These are phyloP conservation scores for Pestalotiopsis sp. DNA, from an alignment of 2,329 filamentous ascomycete genomes.

Conservation along the genomic window DNA sequence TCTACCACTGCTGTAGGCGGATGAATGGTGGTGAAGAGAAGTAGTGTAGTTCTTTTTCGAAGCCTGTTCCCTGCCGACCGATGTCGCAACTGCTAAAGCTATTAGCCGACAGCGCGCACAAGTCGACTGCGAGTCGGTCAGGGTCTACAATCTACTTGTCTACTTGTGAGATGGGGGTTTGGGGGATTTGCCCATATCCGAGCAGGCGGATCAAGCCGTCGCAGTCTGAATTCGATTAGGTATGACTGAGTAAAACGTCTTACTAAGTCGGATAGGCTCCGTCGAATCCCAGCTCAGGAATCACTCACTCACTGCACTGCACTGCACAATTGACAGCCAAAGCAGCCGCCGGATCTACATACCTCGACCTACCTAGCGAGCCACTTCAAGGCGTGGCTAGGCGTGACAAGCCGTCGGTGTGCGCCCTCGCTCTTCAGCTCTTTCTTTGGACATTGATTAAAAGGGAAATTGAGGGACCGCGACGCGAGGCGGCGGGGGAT, in stretches of 20 bases:
- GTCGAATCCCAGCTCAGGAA: not conserved
- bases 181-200: not conserved
- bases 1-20: not conserved
- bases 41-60: not conserved
- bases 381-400: not conserved
- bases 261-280: not conserved
- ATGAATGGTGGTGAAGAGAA: not conserved
- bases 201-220: not conserved
- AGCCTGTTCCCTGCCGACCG: constrained; percentile 5
- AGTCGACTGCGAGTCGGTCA: not conserved
- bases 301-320: not conserved
- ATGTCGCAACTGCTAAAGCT: constrained; percentile 4
- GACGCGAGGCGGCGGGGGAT: not conserved
- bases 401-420: not conserved
- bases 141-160: not conserved
- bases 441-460: not conserved
- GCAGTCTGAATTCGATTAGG: not conserved
- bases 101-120: not conserved
- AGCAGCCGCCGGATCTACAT: not conserved
- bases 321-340: not conserved
- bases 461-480: constrained; percentile 4
- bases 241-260: constrained; percentile 6
- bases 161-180: not conserved
- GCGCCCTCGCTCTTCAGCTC: not conserved
- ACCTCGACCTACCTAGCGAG: not conserved